Base-by-base conservation (phyloP, 768 basidiomycete species). In the Rhodotorula toruloides region DNA sequence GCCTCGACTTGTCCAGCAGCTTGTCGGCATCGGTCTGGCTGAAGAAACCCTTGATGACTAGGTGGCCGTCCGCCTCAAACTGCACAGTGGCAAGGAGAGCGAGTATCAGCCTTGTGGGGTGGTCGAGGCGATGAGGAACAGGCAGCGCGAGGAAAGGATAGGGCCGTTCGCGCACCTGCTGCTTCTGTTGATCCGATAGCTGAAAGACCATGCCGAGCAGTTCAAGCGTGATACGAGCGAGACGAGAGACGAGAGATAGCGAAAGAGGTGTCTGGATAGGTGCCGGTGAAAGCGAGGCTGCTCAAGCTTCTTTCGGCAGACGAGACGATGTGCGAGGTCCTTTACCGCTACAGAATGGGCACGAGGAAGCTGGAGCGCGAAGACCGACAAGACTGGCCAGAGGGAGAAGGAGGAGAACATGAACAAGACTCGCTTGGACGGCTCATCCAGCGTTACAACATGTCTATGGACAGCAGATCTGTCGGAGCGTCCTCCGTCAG, bases 21-120 rank as follows among this genome's bases (percentile, higher is more conserved):
- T 80, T 81, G 17, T 79, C 74, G 0, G 86, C 83, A 46, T 88
- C 85, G 16, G 81, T 80, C n/a, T 74, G 62, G 11, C 79, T 76
- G 58, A 93, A 80, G 78, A 98, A 98, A 19, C 78, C 78, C 0
- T 87, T 87, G 47, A 99, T 74, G 59, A 90, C 78, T 47, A 72
- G 42, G 43, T 58, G 67, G 12, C 71, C 71, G 29, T 72, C 65
- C 21, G 25, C n/a, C 36, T 66, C 71, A 32, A 72, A 72, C 71
- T 72, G 55, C 10, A 32, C 19, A 13, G 49, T 3, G 19, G 11
- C 44, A 16, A 27, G 13, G 22, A 1, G 6, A 34, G 7, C 3
- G 25, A 31, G 54, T 13, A 46, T 6, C 14, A 14, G 22, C 16
- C 21, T 27, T 21, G 40, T 43, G 40, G 7, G 40, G 36, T 34